phyloP scores from a whole-genome alignment of 2,329 filamentous ascomycete genomes.

The Verticillium isaacii region DNA sequence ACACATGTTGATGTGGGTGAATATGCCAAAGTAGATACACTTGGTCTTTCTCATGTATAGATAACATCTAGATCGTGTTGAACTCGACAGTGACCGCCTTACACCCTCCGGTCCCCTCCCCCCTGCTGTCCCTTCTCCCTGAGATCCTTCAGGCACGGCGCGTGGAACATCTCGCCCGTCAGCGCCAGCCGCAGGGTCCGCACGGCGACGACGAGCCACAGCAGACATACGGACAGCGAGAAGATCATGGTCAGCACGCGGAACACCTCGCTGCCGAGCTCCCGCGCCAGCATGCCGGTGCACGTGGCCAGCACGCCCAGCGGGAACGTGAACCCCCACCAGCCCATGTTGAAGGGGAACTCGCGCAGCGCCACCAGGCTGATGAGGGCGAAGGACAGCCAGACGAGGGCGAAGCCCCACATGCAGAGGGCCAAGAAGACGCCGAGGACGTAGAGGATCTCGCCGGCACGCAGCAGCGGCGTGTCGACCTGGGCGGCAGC shows the following conservation, averaged over 20 bases:
- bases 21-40: too few species aligned
- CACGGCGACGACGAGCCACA: constrained; percentile 36
- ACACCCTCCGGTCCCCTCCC: constrained; percentile 21
- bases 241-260: constrained; percentile 34
- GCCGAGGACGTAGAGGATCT: constrained; percentile 55
- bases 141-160: constrained; percentile 35
- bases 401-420: constrained; percentile 40
- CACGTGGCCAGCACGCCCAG: constrained; percentile 39
- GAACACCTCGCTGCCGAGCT: constrained; percentile 39
- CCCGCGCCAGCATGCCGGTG: constrained; percentile 31
- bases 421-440: constrained; percentile 37
- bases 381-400: constrained; percentile 37
- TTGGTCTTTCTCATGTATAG: too few species aligned
- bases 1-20: too few species aligned
- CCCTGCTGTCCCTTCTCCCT: constrained; percentile 24
- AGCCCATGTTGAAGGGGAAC: constrained; percentile 42
- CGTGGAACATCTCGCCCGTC: constrained; percentile 38
- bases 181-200: constrained; percentile 31
- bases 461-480: constrained; percentile 34
- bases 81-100: background rate
- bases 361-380: constrained; percentile 29
- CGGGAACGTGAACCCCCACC: constrained; percentile 44
- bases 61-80: too few species aligned
- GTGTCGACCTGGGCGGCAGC: constrained; percentile 38
- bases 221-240: constrained; percentile 31